Percentiles rank a stretch among this genome's conserved stretches.
These are phyloP conservation scores for Epichloe bromicola DNA, from an alignment of 2,329 filamentous ascomycete species.

Conservation along the genomic window DNA sequence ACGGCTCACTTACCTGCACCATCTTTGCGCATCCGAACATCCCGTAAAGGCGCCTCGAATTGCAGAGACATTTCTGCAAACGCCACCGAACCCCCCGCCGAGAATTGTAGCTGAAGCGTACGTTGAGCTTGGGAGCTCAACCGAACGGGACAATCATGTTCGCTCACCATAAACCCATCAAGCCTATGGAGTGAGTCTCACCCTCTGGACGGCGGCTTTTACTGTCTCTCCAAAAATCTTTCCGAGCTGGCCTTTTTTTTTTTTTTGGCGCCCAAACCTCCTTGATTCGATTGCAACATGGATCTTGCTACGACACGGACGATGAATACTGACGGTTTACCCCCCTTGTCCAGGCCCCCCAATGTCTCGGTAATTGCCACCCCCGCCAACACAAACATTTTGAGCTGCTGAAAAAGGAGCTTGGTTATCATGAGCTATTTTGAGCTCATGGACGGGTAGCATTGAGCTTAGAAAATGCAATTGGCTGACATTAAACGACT, in stretches of 20 bases:
- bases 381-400: not conserved
- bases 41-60: not conserved
- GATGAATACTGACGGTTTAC: constrained; percentile 10
- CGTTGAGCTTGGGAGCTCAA: constrained; percentile 3
- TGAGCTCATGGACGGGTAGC: not conserved
- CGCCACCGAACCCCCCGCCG: not conserved
- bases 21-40: not conserved
- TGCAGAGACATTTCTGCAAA: not conserved
- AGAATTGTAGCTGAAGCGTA: not conserved
- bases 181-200: constrained; percentile 24
- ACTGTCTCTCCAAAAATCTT: not conserved
- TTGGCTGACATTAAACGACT: not conserved
- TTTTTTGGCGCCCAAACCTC: not conserved
- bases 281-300: constrained; percentile 1
- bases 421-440: not conserved
- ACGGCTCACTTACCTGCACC: too few species aligned
- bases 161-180: constrained; percentile 25
- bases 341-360: constrained; percentile 20
- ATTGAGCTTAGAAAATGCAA: not conserved
- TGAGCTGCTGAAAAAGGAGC: not conserved
- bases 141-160: constrained; percentile 16
- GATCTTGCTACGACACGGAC: constrained; percentile 6
- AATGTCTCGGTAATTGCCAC: constrained; percentile 17
- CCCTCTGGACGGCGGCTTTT: not conserved
- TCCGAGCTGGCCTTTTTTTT: not conserved